A percentile compares a stretch with the other conserved stretches of the same genome.
Conservation (phyloP, 2,329 filamentous ascomycete species). For the Pseudocercospora fijiensis region DNA sequence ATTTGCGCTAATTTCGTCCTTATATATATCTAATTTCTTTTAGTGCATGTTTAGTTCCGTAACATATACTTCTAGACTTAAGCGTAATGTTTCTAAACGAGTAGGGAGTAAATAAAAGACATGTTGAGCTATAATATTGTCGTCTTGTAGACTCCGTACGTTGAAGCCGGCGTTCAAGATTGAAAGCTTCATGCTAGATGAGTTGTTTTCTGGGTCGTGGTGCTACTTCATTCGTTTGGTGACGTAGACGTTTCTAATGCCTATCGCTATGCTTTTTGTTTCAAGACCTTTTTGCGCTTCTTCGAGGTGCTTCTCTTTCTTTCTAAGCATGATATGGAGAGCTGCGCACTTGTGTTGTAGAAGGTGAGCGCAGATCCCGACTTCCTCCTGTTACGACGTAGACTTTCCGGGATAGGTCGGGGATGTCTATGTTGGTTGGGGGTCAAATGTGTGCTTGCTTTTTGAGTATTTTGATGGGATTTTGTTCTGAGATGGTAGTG, state of each 20-base stretch:
- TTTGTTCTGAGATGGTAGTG: too few relatives aligned
- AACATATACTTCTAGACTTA: too few relatives aligned
- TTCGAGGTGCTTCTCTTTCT: conserved; percentile 49
- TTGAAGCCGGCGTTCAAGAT: conserved; percentile 46
- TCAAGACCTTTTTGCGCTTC: conserved; percentile 47
- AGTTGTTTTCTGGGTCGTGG: conserved; percentile 45
- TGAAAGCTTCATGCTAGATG: conserved; percentile 43
- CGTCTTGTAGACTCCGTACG: conserved; percentile 47
- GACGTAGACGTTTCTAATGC: conserved; percentile 42
- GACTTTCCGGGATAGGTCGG: conserved; percentile 44
- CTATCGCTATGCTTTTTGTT: conserved; percentile 48
- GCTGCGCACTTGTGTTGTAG: conserved; percentile 51
- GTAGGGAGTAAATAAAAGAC: conserved; percentile 26
- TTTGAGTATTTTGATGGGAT: not conserved
- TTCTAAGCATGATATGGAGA: conserved; percentile 52
- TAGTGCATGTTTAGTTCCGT: conserved; percentile 52
- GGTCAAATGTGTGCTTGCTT: conserved; percentile 20
- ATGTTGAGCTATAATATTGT: conserved; percentile 38
- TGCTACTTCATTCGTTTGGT: conserved; percentile 42
- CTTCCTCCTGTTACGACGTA: conserved; percentile 45
- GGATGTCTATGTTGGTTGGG: conserved; percentile 43
- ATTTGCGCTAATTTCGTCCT: conserved; percentile 53
- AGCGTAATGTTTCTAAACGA: conserved; percentile 49
- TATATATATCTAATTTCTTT: conserved; percentile 54
- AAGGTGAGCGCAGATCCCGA: conserved; percentile 54